A percentile compares a stretch with the other conserved stretches of the same genome.
Evolutionary conservation across 2,329 filamentous ascomycete genomes (phyloP).

Genomic region (Diaporthe batatas): DNA sequence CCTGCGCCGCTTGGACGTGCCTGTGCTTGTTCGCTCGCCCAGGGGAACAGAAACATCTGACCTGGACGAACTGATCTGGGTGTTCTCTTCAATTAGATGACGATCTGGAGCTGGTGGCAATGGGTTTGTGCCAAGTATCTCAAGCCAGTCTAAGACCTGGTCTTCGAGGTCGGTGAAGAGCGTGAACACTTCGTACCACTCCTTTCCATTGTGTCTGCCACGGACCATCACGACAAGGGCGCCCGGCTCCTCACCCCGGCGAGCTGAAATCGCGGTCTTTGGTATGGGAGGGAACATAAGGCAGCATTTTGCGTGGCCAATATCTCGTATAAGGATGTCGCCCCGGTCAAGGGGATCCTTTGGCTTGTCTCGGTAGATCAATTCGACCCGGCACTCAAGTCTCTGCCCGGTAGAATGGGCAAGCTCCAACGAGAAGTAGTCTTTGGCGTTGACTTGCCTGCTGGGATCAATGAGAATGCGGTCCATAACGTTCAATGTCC

Average conservation of each 20-base stretch:
- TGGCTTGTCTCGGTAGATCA: conserved; percentile 86
- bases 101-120: conserved; percentile 56
- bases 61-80: conserved; percentile 11
- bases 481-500: conserved; percentile 79
- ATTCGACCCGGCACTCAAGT: conserved; percentile 88
- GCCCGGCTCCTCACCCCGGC: conserved; percentile 76
- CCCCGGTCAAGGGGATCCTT: conserved; percentile 76
- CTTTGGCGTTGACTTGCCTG: conserved; percentile 88
- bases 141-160: conserved; percentile 86
- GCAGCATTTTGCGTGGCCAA: conserved; percentile 82
- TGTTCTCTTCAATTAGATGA: neutral
- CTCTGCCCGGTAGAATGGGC: conserved; percentile 91
- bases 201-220: conserved; percentile 72
- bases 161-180: conserved; percentile 82
- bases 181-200: conserved; percentile 89
- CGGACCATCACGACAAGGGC: conserved; percentile 91
- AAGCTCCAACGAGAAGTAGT: conserved; percentile 88
- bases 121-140: conserved; percentile 74
- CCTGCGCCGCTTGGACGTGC: conserved; percentile 18
- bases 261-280: conserved; percentile 79
- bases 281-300: conserved; percentile 93
- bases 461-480: conserved; percentile 79
- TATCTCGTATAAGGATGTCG: conserved; percentile 92
- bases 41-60: conserved; percentile 49
- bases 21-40: conserved; percentile 46